Evolutionary conservation across 139 green algal genomes (phyloP).

Genomic region (Picochlorum sp.): DNA sequence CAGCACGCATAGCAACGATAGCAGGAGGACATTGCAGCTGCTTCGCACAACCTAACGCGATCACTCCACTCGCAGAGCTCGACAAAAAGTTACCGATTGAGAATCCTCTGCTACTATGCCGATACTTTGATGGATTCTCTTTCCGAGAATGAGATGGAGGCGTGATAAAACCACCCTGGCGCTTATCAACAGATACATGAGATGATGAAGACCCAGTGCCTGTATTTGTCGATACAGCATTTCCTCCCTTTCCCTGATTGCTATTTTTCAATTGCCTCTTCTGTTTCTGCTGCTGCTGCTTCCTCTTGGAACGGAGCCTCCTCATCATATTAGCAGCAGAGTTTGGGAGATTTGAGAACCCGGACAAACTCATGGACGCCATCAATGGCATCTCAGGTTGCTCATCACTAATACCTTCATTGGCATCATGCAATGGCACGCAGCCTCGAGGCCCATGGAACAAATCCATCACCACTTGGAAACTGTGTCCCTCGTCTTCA

Average conservation of each 20-base stretch:
- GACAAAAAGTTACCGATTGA: not conserved
- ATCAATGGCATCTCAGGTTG: not conserved
- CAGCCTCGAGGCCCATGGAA: constrained; percentile 20
- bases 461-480: constrained; percentile 6
- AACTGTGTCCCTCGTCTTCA: constrained; percentile 3
- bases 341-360: constrained; percentile 6
- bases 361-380: constrained; percentile 25
- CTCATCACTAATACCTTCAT: no score
- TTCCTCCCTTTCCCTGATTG: no score
- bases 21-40: constrained; percentile 51
- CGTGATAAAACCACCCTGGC: no score
- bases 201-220: no score
- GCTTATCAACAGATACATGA: no score
- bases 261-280: no score
- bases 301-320: not conserved
- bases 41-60: constrained; percentile 44
- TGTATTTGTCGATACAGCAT: no score
- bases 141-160: no score
- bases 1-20: constrained; percentile 64
- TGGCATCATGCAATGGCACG: not conserved
- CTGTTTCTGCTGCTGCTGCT: not conserved
- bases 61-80: constrained; percentile 24
- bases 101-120: constrained; percentile 2
- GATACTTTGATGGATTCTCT: constrained; percentile 4
- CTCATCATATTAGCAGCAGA: not conserved